Percentiles rank a stretch among this genome's conserved stretches.
phyloP scores from a whole-genome alignment of 2,329 filamentous ascomycete species.

The Leptographium procerum region DNA sequence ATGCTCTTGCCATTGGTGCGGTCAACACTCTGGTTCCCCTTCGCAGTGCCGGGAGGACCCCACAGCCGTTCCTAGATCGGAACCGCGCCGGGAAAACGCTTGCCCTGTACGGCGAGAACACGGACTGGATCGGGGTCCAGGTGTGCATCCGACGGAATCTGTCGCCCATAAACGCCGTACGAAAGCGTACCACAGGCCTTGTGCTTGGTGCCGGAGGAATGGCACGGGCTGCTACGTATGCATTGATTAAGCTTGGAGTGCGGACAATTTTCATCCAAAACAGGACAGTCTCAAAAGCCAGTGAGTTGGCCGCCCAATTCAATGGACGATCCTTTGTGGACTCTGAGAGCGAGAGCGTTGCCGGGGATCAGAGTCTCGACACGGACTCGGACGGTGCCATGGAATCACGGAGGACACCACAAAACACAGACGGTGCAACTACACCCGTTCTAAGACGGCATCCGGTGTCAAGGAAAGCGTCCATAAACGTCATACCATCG shows the following conservation, averaged over 20 bases:
- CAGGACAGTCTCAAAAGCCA: constrained; percentile 48
- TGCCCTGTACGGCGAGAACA: constrained; percentile 49
- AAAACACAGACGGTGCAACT: too few relatives aligned
- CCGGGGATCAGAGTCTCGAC: too few relatives aligned
- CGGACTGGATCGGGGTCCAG: constrained; percentile 25
- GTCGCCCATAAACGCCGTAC: constrained; percentile 52
- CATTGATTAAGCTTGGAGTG: constrained; percentile 60
- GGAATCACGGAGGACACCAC: too few relatives aligned
- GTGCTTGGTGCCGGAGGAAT: constrained; percentile 57
- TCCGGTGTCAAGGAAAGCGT: constrained; percentile 1
- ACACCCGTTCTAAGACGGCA: too few relatives aligned
- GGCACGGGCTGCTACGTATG: constrained; percentile 63
- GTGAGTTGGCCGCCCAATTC: constrained; percentile 55
- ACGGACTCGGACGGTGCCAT: too few relatives aligned
- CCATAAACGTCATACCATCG: constrained; percentile 44
- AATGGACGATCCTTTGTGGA: constrained; percentile 22
- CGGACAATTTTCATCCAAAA: constrained; percentile 63
- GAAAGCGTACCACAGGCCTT: constrained; percentile 39
- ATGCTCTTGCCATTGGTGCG: constrained; percentile 59
- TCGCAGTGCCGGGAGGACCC: constrained; percentile 21
- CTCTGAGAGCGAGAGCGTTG: too few relatives aligned
- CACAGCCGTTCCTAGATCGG: too few relatives aligned
- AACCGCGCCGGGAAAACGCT: constrained; percentile 14
- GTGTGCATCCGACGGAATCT: constrained; percentile 54
- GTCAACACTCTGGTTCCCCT: constrained; percentile 61